A percentile compares a stretch with the other conserved stretches of the same genome.
Conservation (phyloP, 73 alveolate genomes). For the Urostyla sp. region DNA sequence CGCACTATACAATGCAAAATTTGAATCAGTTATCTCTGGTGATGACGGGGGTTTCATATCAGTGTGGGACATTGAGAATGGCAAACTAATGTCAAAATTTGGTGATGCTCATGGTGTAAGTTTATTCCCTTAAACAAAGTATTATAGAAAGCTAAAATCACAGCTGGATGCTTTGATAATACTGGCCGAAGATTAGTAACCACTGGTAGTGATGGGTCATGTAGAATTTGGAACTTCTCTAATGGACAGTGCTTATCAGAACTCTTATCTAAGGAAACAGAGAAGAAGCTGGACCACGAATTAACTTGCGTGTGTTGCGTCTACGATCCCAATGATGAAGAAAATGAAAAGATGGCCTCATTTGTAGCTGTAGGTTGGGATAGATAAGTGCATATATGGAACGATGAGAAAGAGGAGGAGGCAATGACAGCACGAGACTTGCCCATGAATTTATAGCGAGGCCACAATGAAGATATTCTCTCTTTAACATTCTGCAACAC, state of each 20-base stretch:
- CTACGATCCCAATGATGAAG: constrained; percentile 35
- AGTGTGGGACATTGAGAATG: constrained; percentile 79
- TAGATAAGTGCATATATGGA: constrained; percentile 70
- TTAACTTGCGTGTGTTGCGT: constrained; percentile 48
- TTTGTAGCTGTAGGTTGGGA: constrained; percentile 83
- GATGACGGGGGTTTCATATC: constrained; percentile 79
- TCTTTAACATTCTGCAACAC: constrained; percentile 57
- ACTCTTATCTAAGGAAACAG: constrained; percentile 56
- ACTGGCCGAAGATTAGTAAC: constrained; percentile 75
- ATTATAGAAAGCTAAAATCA: constrained; percentile 59
- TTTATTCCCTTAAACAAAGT: background rate
- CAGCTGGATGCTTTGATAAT: constrained; percentile 77
- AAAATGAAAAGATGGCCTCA: constrained; percentile 52
- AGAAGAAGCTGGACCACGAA: constrained; percentile 47
- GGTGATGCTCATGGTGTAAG: constrained; percentile 73
- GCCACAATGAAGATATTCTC: constrained; percentile 79
- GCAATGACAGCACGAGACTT: constrained; percentile 47
- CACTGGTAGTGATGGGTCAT: constrained; percentile 74
- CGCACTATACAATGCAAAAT: constrained; percentile 69
- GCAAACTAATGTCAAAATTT: constrained; percentile 73
- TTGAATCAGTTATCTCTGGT: constrained; percentile 80
- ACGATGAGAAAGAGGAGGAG: constrained; percentile 76
- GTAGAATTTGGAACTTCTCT: constrained; percentile 77
- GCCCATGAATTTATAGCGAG: constrained; percentile 61
- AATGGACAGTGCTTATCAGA: constrained; percentile 76